These are phyloP conservation scores for Lactarius evosmus DNA, from an alignment of 768 basidiomycete species.

Conservation along the genomic window DNA sequence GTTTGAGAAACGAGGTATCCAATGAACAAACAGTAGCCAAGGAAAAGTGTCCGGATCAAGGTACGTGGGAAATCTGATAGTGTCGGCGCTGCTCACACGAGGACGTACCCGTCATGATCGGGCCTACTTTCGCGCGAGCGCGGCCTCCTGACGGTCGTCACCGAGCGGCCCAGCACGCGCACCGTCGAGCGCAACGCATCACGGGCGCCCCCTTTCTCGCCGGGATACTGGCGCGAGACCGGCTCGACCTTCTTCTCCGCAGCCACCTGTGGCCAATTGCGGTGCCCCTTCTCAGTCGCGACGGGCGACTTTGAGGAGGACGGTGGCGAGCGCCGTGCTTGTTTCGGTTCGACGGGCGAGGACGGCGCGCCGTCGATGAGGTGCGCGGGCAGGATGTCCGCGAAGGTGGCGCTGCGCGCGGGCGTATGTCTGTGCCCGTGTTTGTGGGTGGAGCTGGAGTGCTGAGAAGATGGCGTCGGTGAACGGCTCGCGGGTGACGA, in stretches of 20 bases:
- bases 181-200: slow-evolving; percentile 1
- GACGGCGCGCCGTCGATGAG: slow-evolving; percentile 7
- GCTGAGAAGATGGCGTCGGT: neutral
- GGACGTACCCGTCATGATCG: neutral
- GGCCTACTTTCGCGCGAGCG: neutral
- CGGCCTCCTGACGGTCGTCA: neutral
- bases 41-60: neutral
- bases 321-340: neutral
- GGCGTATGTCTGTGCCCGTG: neutral
- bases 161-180: slow-evolving; percentile 9
- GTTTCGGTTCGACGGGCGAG: neutral
- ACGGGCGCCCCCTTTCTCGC: neutral
- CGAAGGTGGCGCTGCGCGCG: slow-evolving; percentile 16
- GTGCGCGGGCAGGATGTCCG: slow-evolving; percentile 18
- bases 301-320: neutral
- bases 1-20: neutral
- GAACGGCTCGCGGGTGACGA: neutral
- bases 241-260: neutral
- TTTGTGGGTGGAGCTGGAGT: neutral
- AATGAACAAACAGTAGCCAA: neutral
- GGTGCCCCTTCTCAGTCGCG: neutral
- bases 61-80: neutral
- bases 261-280: neutral
- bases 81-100: slow-evolving; percentile 1
- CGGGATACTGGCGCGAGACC: neutral